phyloP scores from a whole-genome alignment of 257 asterid species.

The Lantana camara region DNA sequence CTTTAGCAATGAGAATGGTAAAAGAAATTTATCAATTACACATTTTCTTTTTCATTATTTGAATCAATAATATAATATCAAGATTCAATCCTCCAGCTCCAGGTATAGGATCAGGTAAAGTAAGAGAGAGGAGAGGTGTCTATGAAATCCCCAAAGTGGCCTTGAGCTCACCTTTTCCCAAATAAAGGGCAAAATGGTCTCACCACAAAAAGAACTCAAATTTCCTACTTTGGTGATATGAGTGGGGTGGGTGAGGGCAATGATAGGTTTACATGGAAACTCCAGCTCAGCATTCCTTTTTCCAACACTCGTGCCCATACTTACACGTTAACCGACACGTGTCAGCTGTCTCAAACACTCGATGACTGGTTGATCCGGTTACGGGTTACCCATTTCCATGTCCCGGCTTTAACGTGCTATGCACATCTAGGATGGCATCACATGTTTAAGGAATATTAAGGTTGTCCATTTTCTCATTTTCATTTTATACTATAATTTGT shows the following conservation, averaged over 20 bases:
- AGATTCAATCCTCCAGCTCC: no score
- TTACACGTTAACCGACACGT: constrained; percentile 28
- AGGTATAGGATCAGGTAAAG: no score
- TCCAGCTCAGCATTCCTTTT: constrained; percentile 33
- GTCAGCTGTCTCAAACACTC: neutral
- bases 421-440: constrained; percentile 10
- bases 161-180: neutral
- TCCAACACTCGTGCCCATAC: constrained; percentile 29
- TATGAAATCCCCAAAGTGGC: neutral
- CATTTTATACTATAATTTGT: no score
- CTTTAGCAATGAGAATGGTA: no score
- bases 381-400: neutral
- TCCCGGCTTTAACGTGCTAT: constrained; percentile 33
- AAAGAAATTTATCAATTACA: no score
- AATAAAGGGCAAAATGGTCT: constrained; percentile 29
- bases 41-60: no score
- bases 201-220: constrained; percentile 23
- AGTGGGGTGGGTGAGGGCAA: constrained; percentile 28
- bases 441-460: no score
- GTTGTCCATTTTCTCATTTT: neutral
- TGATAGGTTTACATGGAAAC: constrained; percentile 26
- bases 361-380: constrained; percentile 19
- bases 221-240: constrained; percentile 7
- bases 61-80: no score
- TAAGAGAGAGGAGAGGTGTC: no score